Conservation (phyloP, 352 stramenopile species). For the Phytophthora colocasiae region DNA sequence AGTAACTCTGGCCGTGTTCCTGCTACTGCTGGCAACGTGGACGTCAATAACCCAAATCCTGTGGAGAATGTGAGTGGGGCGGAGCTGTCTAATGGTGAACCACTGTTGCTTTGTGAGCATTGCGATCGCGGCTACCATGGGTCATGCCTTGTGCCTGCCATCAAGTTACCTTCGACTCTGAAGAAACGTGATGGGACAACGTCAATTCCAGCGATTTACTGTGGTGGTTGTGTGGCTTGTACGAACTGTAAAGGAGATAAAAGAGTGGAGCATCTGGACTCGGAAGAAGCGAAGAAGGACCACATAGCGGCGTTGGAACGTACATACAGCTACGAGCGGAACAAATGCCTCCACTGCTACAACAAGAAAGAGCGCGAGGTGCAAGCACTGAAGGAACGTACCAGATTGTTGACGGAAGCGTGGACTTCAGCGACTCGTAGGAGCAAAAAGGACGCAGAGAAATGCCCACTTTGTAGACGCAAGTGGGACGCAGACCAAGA, state of each 20-base stretch:
- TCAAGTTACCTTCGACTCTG: conserved; percentile 25
- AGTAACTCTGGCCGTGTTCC: conserved; percentile 11
- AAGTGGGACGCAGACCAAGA: conserved; percentile 80
- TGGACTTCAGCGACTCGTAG: conserved; percentile 61
- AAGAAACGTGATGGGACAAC: conserved; percentile 22
- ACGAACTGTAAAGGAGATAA: conserved; percentile 47
- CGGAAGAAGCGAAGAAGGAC: conserved; percentile 29
- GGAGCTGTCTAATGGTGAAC: conserved; percentile 22
- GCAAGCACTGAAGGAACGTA: conserved; percentile 56
- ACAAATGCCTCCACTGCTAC: conserved; percentile 69
- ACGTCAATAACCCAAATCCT: conserved; percentile 27
- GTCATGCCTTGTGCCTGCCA: conserved; percentile 53
- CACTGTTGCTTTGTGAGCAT: conserved; percentile 47
- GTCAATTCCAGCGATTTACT: conserved; percentile 53
- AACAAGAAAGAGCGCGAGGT: conserved; percentile 59
- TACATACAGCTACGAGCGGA: conserved; percentile 71
- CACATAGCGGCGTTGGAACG: conserved; percentile 40
- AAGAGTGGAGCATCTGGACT: conserved; percentile 17
- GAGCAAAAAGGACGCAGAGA: conserved; percentile 70
- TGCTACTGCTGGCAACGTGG: conserved; percentile 30
- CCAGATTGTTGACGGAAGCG: conserved; percentile 60
- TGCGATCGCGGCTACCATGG: conserved; percentile 70
- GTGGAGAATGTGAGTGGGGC: conserved; percentile 2
- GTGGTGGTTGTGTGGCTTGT: conserved; percentile 71
- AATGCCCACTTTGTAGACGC: conserved; percentile 76